Conservation (phyloP, 441 rosid genomes). For the Dalechampia spathulata region DNA sequence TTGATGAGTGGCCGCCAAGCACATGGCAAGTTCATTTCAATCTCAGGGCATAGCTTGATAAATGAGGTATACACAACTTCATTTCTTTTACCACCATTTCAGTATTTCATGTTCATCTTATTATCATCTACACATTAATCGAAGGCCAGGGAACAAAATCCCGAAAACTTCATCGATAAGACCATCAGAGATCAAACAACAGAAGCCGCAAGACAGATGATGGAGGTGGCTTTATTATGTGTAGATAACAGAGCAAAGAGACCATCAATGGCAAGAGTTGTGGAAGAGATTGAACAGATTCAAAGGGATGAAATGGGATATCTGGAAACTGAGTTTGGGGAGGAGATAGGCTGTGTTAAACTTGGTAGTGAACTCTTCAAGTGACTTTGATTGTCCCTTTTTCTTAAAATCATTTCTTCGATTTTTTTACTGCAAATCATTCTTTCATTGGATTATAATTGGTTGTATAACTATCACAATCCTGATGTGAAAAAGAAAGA, state of each 20-base stretch:
- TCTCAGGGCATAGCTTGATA: constrained; percentile 17
- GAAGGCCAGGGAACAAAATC: constrained; percentile 21
- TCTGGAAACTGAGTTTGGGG: constrained; percentile 15
- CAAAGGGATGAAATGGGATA: constrained; percentile 25
- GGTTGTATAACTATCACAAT: background rate
- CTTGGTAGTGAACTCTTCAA: constrained; percentile 48
- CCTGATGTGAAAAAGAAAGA: too few species aligned
- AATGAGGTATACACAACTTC: constrained; percentile 23
- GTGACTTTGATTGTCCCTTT: too few species aligned
- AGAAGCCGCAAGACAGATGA: constrained; percentile 19
- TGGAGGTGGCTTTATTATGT: constrained; percentile 32
- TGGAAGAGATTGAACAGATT: constrained; percentile 27
- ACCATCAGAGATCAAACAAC: constrained; percentile 12
- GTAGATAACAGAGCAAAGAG: constrained; percentile 21
- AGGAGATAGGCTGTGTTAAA: constrained; percentile 34
- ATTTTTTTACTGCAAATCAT: constrained; percentile 3
- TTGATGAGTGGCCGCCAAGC: constrained; percentile 35
- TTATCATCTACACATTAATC: background rate
- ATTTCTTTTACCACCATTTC: background rate
- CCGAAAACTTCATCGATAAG: constrained; percentile 22
- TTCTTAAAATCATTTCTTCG: background rate
- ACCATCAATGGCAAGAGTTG: constrained; percentile 27
- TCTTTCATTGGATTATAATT: constrained; percentile 6
- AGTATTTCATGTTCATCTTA: background rate
- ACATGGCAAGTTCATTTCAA: constrained; percentile 8